Base-by-base conservation (phyloP, 805 yeast genomes). In the Metschnikowia baotianmanensis region DNA sequence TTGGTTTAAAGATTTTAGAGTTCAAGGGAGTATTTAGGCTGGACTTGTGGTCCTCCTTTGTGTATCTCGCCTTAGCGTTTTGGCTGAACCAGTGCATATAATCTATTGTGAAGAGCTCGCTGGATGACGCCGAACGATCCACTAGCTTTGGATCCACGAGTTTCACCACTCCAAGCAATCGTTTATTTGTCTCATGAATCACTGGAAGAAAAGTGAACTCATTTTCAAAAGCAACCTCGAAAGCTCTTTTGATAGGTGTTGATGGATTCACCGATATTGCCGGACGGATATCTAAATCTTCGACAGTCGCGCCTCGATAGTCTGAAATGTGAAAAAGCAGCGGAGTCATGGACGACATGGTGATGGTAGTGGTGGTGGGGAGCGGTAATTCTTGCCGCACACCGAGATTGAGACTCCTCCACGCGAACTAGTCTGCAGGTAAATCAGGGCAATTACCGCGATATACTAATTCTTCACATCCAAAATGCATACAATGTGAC, bases 261-360 rank as follows among this genome's bases (percentile, higher is more conserved):
- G 65, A 55, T 1, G 81, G 80, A 35, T 67, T 66, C 22, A 78
- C 72, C 9, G 80, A 68, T 23, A 76, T 59, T 17, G 82, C 82
- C 1, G 83, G 83, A 30, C 73, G 72, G 35, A 77, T 68, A 54
- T 78, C 80, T 45, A 78, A 67, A 50, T 78, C 83, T 53, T 78
- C 83, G 6, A 78, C 71, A 2, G 80, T 75, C 10, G 83, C 82
- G 0, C 75, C 75, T 12, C 74, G 57, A 48, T 69, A 69, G 53
- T 69, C 74, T 31, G 63, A 51, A 18, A 50, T 50, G 36, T 58
- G 64, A 49, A 66, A 65, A 23, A 59, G 40, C 38, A 34, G 34
- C 7, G 44, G 39, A 9, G 19, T 35, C 43, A 40, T 40, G 12
- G 15, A 11, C 22, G 28, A 19, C n/a, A n/a, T n/a, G n/a, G n/a